phyloP scores from a whole-genome alignment of 78 protist genomes.

The Dictyostelium firmibasis region DNA sequence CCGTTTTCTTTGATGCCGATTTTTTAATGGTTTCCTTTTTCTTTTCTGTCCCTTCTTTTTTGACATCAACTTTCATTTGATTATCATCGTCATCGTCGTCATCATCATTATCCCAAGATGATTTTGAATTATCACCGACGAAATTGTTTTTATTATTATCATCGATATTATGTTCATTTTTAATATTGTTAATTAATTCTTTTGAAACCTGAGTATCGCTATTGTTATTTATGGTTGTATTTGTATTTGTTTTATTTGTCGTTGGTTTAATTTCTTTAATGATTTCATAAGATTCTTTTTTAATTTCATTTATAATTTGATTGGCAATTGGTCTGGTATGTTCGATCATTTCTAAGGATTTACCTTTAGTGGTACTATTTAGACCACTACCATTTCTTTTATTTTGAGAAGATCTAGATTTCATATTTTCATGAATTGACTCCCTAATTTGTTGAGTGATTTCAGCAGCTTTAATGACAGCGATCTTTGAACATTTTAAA shows the following conservation, averaged over 20 bases:
- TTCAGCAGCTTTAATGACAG: conserved; percentile 57
- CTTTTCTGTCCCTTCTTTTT: background rate
- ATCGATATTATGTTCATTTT: background rate
- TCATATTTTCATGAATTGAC: conserved; percentile 25
- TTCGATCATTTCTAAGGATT: conserved; percentile 41
- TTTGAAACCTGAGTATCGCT: background rate
- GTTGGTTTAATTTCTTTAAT: background rate
- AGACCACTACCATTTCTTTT: background rate
- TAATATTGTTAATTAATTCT: conserved; percentile 6
- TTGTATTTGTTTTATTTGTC: background rate
- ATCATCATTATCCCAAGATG: background rate
- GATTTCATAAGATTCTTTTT: background rate
- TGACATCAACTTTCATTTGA: background rate
- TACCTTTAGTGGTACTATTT: too few species aligned
- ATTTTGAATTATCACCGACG: background rate
- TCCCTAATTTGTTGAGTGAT: conserved; percentile 53
- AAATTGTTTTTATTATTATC: background rate
- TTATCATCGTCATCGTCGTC: too few species aligned
- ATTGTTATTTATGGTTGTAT: too few species aligned
- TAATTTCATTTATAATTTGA: background rate
- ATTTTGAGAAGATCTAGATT: background rate
- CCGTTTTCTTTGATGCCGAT: background rate
- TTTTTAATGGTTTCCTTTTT: background rate
- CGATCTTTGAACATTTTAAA: conserved; percentile 68
- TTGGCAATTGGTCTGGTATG: conserved; percentile 30